A percentile compares a stretch with the other conserved stretches of the same genome.
phyloP scores from a whole-genome alignment of 2,329 filamentous ascomycete genomes.

The Cladosporium sp. region DNA sequence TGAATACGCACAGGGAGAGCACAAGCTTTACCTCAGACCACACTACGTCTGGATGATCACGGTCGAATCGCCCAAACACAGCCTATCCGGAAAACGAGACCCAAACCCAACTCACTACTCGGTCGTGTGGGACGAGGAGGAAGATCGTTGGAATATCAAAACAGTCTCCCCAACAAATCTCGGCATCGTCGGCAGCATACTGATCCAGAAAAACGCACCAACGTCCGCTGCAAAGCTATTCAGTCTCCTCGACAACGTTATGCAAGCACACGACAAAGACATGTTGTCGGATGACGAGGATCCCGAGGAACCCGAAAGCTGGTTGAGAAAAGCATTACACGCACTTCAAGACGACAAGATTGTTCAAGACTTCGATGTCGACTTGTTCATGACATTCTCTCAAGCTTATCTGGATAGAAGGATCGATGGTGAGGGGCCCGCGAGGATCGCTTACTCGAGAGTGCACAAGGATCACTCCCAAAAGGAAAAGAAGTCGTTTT shows the following conservation, averaged over 20 bases:
- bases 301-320: conserved; percentile 11
- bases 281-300: not conserved
- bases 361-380: conserved; percentile 16
- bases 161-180: conserved; percentile 6
- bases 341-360: conserved; percentile 14
- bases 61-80: conserved; percentile 16
- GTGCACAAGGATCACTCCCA: conserved; percentile 11
- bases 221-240: conserved; percentile 7
- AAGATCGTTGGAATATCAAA: conserved; percentile 7
- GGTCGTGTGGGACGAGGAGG: conserved; percentile 11
- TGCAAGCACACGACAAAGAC: not conserved
- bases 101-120: conserved; percentile 15
- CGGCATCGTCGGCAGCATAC: conserved; percentile 18
- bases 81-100: conserved; percentile 9
- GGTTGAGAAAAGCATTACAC: conserved; percentile 15
- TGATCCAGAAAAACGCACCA: conserved; percentile 15
- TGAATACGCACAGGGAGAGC: conserved; percentile 8
- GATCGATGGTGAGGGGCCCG: conserved; percentile 13
- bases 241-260: conserved; percentile 8
- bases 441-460: conserved; percentile 13
- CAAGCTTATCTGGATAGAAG: conserved; percentile 15
- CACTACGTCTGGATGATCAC: conserved; percentile 20
- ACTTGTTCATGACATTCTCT: conserved; percentile 18
- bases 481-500: conserved; percentile 14
- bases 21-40: conserved; percentile 7